These are phyloP conservation scores for Allium cepa DNA, from an alignment of 106 monocot species.

Conservation along the genomic window DNA sequence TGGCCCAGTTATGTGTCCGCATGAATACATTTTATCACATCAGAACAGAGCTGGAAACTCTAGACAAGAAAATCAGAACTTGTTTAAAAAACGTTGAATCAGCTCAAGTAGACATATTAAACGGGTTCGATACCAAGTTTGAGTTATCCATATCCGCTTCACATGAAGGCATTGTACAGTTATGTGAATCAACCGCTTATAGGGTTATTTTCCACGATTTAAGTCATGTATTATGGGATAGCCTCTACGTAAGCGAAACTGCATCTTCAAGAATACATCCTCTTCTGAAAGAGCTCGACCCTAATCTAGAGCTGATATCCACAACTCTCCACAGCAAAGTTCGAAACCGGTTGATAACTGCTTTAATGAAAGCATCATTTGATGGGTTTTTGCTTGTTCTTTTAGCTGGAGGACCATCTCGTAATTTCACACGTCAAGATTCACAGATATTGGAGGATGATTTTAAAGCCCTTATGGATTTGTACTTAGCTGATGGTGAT, in stretches of 20 bases:
- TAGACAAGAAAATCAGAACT: constrained; percentile 74
- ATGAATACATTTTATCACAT: constrained; percentile 84
- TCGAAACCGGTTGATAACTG: constrained; percentile 56
- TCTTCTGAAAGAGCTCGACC: constrained; percentile 73
- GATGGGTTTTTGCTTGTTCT: constrained; percentile 66
- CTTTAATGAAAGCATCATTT: constrained; percentile 73
- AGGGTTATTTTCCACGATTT: constrained; percentile 76
- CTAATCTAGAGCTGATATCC: constrained; percentile 68
- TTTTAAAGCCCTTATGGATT: constrained; percentile 46
- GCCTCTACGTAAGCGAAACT: constrained; percentile 56
- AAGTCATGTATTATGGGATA: constrained; percentile 72
- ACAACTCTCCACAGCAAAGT: constrained; percentile 47
- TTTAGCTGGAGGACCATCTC: constrained; percentile 62
- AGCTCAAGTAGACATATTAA: constrained; percentile 57
- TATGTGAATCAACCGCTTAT: constrained; percentile 81
- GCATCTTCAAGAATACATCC: constrained; percentile 51
- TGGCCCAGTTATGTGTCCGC: constrained; percentile 73
- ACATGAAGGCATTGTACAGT: constrained; percentile 75
- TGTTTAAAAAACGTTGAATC: constrained; percentile 77
- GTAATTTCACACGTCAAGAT: constrained; percentile 46
- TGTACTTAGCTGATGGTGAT: constrained; percentile 70
- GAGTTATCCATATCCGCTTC: constrained; percentile 56
- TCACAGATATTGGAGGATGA: constrained; percentile 56
- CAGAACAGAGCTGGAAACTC: constrained; percentile 50
- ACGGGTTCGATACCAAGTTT: constrained; percentile 58